Evolutionary conservation across 129 eudicot genomes (phyloP).

Genomic region (Centrapalus pauciflorus): DNA sequence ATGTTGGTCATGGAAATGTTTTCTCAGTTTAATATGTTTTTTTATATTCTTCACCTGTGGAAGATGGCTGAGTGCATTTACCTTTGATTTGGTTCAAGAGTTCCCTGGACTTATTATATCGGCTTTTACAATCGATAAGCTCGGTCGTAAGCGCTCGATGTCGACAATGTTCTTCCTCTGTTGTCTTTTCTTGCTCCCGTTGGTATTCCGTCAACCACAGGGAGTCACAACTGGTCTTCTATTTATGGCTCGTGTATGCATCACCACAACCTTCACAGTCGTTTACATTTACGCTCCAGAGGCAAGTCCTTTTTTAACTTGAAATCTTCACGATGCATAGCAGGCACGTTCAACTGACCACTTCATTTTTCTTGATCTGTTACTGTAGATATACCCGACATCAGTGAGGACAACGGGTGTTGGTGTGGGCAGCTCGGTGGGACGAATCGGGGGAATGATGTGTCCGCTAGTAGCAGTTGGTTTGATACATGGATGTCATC

Average conservation of each 20-base stretch:
- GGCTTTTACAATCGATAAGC: conserved; percentile 56
- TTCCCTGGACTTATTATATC: conserved; percentile 68
- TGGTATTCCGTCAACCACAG: conserved; percentile 48
- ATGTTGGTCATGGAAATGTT: conserved; percentile 9
- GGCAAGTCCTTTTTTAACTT: conserved; percentile 28
- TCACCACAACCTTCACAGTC: conserved; percentile 62
- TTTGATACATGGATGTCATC: conserved; percentile 62
- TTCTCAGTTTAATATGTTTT: conserved; percentile 1
- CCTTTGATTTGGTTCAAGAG: conserved; percentile 47
- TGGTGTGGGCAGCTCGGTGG: conserved; percentile 62
- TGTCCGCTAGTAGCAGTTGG: conserved; percentile 77
- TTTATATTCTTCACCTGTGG: conserved; percentile 16
- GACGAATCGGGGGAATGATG: conserved; percentile 68
- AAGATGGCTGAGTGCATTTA: conserved; percentile 31
- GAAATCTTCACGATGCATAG: background rate
- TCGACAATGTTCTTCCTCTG: conserved; percentile 62
- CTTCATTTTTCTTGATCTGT: background rate
- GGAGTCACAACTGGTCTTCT: conserved; percentile 53
- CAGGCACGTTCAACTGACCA: background rate
- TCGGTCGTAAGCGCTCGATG: conserved; percentile 71
- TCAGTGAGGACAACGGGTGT: conserved; percentile 59
- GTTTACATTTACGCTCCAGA: conserved; percentile 73
- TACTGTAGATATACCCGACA: conserved; percentile 48
- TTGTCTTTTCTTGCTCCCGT: conserved; percentile 51
- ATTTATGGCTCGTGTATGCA: conserved; percentile 67